Percentiles rank a stretch among this genome's conserved stretches.
phyloP scores from a whole-genome alignment of 352 stramenopile species.

The Globisporangium apiculatum region DNA sequence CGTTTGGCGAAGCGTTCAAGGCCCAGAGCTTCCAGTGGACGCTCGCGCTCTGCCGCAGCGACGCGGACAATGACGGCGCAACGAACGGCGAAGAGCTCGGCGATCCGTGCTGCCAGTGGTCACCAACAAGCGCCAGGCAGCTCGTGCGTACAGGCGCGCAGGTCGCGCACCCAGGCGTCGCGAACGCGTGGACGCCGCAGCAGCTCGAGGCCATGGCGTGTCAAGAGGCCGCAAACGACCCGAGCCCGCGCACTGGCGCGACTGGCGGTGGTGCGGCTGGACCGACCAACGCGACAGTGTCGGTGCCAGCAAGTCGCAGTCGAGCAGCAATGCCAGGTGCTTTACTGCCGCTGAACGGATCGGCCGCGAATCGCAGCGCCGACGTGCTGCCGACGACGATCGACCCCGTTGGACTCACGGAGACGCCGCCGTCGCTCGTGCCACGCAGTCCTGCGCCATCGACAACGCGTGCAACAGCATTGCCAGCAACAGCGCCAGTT shows the following conservation, averaged over 20 bases:
- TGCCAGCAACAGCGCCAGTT: no score
- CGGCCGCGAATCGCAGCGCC: not conserved
- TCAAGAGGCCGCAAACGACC: slow-evolving; percentile 4
- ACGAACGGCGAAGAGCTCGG: slow-evolving; percentile 88
- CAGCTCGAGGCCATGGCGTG: slow-evolving; percentile 19
- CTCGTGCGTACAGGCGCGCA: not conserved
- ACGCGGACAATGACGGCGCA: slow-evolving; percentile 72
- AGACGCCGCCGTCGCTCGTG: slow-evolving; percentile 9
- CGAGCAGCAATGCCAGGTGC: not conserved
- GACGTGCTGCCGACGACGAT: slow-evolving; percentile 4
- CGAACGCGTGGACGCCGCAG: slow-evolving; percentile 16
- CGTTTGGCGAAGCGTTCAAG: slow-evolving; percentile 56
- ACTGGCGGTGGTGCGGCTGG: not conserved
- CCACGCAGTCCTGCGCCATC: not conserved
- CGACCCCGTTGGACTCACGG: not conserved
- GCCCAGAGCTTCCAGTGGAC: slow-evolving; percentile 39
- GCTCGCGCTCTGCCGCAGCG: slow-evolving; percentile 37
- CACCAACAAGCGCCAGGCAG: not conserved
- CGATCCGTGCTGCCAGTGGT: slow-evolving; percentile 82
- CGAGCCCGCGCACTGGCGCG: not conserved
- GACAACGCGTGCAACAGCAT: no score
- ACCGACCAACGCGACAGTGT: not conserved
- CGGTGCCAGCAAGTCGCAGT: not conserved
- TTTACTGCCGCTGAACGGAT: not conserved
- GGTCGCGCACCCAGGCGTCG: slow-evolving; percentile 23